phyloP scores from a whole-genome alignment of 768 basidiomycete species.

The Lepiota venenata region DNA sequence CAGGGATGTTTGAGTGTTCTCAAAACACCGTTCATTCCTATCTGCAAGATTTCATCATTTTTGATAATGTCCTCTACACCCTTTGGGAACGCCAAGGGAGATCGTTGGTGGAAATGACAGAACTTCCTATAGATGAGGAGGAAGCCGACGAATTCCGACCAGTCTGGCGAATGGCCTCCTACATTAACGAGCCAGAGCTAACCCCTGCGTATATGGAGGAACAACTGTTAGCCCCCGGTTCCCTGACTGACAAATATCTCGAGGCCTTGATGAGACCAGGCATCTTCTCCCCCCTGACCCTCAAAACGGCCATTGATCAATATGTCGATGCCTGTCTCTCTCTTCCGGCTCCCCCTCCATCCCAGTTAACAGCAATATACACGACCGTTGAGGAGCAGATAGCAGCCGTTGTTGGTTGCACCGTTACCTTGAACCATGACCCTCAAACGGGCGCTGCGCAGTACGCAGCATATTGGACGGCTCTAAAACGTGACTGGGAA shows the following conservation, averaged over 20 bases:
- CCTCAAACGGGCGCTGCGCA: slow-evolving; percentile 77
- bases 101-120: slow-evolving; percentile 60
- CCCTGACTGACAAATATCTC: slow-evolving; percentile 77
- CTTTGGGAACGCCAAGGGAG: slow-evolving; percentile 83
- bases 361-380: slow-evolving; percentile 61
- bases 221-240: slow-evolving; percentile 65
- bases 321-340: slow-evolving; percentile 75
- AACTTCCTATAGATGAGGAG: slow-evolving; percentile 38
- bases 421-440: slow-evolving; percentile 69
- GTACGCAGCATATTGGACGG: slow-evolving; percentile 78
- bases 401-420: slow-evolving; percentile 82
- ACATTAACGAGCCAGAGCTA: slow-evolving; percentile 70
- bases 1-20: slow-evolving; percentile 60
- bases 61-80: slow-evolving; percentile 54
- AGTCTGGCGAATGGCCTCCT: slow-evolving; percentile 53
- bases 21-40: slow-evolving; percentile 60
- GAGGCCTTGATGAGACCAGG: slow-evolving; percentile 84
- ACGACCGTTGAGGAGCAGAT: slow-evolving; percentile 71
- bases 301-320: slow-evolving; percentile 78
- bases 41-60: slow-evolving; percentile 73
- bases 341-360: slow-evolving; percentile 52
- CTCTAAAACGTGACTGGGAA: slow-evolving; percentile 91
- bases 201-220: slow-evolving; percentile 90
- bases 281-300: slow-evolving; percentile 79
- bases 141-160: slow-evolving; percentile 25